Percentiles rank a stretch among this genome's conserved stretches.
phyloP scores from a whole-genome alignment of 306 rosid genomes.

The Ammopiptanthus mongolicus region DNA sequence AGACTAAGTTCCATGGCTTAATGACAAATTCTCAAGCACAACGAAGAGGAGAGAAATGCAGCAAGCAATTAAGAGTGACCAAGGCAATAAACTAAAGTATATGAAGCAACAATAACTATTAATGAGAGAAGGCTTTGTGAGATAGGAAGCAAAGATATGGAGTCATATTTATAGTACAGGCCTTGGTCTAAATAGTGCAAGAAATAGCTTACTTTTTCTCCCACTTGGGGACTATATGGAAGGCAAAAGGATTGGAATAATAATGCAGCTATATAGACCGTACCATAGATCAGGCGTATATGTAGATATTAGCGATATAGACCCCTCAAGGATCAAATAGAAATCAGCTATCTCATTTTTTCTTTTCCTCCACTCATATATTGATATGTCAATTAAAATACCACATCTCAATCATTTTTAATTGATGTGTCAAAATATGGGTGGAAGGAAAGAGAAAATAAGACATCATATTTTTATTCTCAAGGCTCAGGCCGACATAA shows the following conservation, averaged over 20 bases:
- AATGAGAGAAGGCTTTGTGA: constrained; percentile 10
- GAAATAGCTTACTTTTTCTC: constrained; percentile 1
- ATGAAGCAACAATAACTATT: not conserved
- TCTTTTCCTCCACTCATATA: no score
- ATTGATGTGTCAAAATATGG: no score
- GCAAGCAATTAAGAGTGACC: not conserved
- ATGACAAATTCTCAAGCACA: not conserved
- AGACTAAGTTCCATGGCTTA: constrained; percentile 35
- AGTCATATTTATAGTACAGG: constrained; percentile 41
- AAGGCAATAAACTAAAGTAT: not conserved
- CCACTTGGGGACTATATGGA: constrained; percentile 24
- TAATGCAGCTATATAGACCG: constrained; percentile 6
- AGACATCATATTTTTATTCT: no score
- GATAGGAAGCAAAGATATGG: constrained; percentile 19
- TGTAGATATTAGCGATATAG: not conserved
- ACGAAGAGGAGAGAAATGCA: not conserved
- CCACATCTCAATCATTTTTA: no score
- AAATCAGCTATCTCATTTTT: no score
- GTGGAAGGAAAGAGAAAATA: no score
- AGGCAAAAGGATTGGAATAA: constrained; percentile 1
- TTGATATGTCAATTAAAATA: no score
- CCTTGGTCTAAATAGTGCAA: not conserved
- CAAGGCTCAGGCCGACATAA: no score
- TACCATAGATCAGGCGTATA: no score
- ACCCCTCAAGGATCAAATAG: not conserved